phyloP scores from a whole-genome alignment of 441 rosid genomes.

The Populus hybrid region DNA sequence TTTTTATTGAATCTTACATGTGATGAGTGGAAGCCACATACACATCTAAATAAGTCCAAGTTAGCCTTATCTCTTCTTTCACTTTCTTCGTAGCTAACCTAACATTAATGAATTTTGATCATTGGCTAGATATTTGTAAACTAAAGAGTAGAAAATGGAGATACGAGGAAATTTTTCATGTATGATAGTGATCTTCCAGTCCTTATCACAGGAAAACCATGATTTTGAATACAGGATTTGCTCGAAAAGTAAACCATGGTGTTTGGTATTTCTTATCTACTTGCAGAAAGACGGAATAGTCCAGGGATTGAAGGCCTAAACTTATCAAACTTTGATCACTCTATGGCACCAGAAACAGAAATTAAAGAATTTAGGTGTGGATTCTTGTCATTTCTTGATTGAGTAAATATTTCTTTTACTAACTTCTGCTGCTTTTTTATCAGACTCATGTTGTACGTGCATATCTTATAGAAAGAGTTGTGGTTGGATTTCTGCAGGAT shows the following conservation, averaged over 20 bases:
- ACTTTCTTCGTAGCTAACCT: constrained; percentile 53
- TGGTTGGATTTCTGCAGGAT: constrained; percentile 46
- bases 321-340: constrained; percentile 52
- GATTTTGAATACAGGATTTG: constrained; percentile 11
- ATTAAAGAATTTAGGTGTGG: constrained; percentile 60
- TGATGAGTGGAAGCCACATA: constrained; percentile 17
- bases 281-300: constrained; percentile 54
- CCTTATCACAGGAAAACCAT: constrained; percentile 19
- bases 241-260: neutral
- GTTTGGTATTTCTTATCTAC: constrained; percentile 10
- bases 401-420: neutral
- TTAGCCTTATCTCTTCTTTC: constrained; percentile 13
- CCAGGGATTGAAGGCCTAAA: constrained; percentile 68
- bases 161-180: constrained; percentile 3
- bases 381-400: neutral
- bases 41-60: neutral
- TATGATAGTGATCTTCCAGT: constrained; percentile 18
- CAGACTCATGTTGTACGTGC: neutral
- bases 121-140: constrained; percentile 20
- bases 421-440: neutral
- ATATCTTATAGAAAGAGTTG: constrained; percentile 12
- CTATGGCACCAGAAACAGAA: constrained; percentile 53
- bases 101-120: constrained; percentile 22
- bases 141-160: constrained; percentile 1
- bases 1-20: neutral